These are phyloP conservation scores for Ceratocystis diversiconidia DNA, from an alignment of 2,329 filamentous ascomycete species.

Conservation along the genomic window DNA sequence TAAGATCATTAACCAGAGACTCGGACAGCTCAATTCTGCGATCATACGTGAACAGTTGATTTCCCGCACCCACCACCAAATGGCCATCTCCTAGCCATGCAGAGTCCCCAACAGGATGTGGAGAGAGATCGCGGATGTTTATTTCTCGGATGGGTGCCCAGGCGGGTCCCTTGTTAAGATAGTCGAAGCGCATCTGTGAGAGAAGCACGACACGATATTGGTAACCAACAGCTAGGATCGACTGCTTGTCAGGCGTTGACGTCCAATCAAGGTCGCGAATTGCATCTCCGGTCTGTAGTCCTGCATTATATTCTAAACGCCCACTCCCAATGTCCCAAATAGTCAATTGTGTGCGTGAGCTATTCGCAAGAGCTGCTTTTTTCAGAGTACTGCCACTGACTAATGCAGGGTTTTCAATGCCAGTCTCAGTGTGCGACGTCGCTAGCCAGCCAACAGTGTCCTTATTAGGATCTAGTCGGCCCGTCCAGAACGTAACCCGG, in stretches of 20 bases:
- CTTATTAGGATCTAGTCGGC: conserved; percentile 49
- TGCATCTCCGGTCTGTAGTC: conserved; percentile 55
- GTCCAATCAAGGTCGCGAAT: conserved; percentile 90
- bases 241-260: conserved; percentile 76
- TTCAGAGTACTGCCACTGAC: conserved; percentile 76
- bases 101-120: conserved; percentile 83
- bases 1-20: conserved; percentile 39
- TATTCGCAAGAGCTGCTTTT: conserved; percentile 72
- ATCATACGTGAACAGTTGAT: conserved; percentile 77
- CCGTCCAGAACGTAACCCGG: conserved; percentile 71
- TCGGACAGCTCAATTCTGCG: conserved; percentile 54
- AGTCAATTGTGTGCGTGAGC: conserved; percentile 56
- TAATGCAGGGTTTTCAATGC: conserved; percentile 55
- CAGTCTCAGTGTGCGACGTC: conserved; percentile 69
- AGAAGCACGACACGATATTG: conserved; percentile 71
- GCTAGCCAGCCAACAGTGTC: conserved; percentile 62
- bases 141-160: conserved; percentile 81
- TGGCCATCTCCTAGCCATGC: conserved; percentile 80
- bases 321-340: conserved; percentile 83
- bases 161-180: conserved; percentile 73
- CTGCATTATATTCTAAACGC: conserved; percentile 66
- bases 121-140: conserved; percentile 63
- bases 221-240: conserved; percentile 83
- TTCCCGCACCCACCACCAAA: conserved; percentile 76
- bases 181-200: conserved; percentile 81